Percentiles rank a stretch among this genome's conserved stretches.
phyloP scores from a whole-genome alignment of 768 basidiomycete species.

The Pleurotus cornucopiae region DNA sequence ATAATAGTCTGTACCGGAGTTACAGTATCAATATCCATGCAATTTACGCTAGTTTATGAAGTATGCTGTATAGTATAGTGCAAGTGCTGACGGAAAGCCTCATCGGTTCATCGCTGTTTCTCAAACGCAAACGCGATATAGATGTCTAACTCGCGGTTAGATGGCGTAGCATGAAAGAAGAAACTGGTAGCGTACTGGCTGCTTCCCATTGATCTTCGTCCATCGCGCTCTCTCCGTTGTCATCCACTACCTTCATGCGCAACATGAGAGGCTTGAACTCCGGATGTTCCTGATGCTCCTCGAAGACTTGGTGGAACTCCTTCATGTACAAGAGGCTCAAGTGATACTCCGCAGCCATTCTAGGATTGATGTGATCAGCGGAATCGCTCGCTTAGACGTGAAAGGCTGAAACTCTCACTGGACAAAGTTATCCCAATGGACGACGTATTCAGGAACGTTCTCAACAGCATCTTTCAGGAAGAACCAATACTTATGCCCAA shows the following conservation, averaged over 20 bases:
- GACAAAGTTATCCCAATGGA: slow-evolving; percentile 92
- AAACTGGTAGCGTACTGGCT: slow-evolving; percentile 68
- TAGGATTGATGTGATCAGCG: slow-evolving; percentile 21
- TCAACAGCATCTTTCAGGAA: slow-evolving; percentile 94
- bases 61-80: neutral
- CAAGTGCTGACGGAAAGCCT: too few species aligned
- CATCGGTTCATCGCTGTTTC: slow-evolving; percentile 37
- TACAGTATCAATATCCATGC: neutral
- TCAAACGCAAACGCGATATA: slow-evolving; percentile 93
- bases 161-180: slow-evolving; percentile 5
- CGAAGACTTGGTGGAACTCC: slow-evolving; percentile 88
- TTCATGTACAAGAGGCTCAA: slow-evolving; percentile 74
- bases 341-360: slow-evolving; percentile 80
- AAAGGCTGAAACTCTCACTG: slow-evolving; percentile 42
- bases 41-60: slow-evolving; percentile 8
- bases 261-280: slow-evolving; percentile 84
- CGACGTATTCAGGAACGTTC: slow-evolving; percentile 95
- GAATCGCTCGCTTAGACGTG: neutral
- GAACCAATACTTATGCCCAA: slow-evolving; percentile 93
- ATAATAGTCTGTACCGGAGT: neutral
- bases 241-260: slow-evolving; percentile 89
- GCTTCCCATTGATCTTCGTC: slow-evolving; percentile 97
- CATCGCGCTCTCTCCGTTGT: slow-evolving; percentile 85
- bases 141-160: slow-evolving; percentile 53
- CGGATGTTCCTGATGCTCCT: slow-evolving; percentile 70